Percentiles rank a stretch among this genome's conserved stretches.
Evolutionary conservation across 2,329 filamentous ascomycete species (phyloP).

Genomic region (Talaromyces amestolkiae): DNA sequence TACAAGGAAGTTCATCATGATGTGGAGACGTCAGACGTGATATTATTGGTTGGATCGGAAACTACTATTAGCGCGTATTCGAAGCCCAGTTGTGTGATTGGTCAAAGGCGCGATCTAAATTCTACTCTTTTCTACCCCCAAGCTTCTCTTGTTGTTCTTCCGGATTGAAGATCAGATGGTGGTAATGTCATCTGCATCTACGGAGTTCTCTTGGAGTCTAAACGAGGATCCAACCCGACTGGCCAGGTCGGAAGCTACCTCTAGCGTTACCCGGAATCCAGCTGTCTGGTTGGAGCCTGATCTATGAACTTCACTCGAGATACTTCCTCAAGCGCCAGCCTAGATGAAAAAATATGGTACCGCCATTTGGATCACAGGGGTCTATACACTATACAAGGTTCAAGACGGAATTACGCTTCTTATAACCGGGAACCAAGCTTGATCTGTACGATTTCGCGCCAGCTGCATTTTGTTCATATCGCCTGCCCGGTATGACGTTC

Average conservation of each 20-base stretch:
- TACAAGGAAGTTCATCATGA: neutral
- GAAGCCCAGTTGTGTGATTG: neutral
- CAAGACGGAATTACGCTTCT: neutral
- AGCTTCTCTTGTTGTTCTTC: neutral
- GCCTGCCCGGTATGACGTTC: neutral
- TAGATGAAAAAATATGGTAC: neutral
- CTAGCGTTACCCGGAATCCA: neutral
- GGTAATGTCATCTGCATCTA: neutral
- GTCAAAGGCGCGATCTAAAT: neutral
- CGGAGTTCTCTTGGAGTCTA: neutral
- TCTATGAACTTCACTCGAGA: neutral
- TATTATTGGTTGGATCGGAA: conserved; percentile 11
- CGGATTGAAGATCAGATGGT: neutral
- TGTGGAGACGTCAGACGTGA: neutral
- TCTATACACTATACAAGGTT: neutral
- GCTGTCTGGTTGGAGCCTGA: neutral
- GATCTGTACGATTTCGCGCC: no score
- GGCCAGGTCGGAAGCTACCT: conserved; percentile 10
- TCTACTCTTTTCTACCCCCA: neutral
- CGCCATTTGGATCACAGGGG: neutral
- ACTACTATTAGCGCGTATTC: conserved; percentile 5
- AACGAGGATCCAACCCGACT: neutral
- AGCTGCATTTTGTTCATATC: neutral
- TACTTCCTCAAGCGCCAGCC: neutral
- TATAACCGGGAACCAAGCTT: neutral